Evolutionary conservation across 345 rosid species (phyloP).

Genomic region (Anacardium occidentale): DNA sequence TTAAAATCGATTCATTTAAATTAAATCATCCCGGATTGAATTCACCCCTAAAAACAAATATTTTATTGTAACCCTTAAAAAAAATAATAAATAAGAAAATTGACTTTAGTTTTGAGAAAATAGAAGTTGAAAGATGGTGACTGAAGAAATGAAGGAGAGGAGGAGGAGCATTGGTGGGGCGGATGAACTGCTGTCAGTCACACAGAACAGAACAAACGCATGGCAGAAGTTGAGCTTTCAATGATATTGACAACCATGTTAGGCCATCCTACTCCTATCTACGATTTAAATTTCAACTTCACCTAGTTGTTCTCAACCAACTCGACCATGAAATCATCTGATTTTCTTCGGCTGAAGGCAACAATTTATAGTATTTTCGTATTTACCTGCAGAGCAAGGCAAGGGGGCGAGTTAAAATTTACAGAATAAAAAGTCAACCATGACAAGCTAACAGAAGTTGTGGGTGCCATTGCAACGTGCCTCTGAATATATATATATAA

Average conservation of each 20-base stretch:
- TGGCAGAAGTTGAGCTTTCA: conserved; percentile 15
- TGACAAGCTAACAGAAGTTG: too few species aligned
- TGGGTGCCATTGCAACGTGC: too few species aligned
- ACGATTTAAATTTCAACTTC: too few species aligned
- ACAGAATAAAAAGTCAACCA: neutral
- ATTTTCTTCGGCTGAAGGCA: neutral
- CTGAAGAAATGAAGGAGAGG: neutral
- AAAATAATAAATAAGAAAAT: too few species aligned
- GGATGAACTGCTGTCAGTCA: conserved; percentile 10
- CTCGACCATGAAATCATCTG: neutral
- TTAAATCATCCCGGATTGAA: too few species aligned
- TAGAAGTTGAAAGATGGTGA: neutral
- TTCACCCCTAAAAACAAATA: too few species aligned
- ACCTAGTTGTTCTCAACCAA: too few species aligned
- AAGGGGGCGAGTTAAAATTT: too few species aligned
- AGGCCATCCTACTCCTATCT: neutral
- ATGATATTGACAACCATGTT: neutral
- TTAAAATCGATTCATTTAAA: too few species aligned
- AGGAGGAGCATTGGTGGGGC: conserved; percentile 19
- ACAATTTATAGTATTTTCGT: neutral
- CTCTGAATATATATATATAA: too few species aligned
- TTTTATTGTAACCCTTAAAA: too few species aligned
- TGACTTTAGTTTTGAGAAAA: neutral
- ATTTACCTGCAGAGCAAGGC: neutral
- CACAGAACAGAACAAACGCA: neutral